phyloP scores from a whole-genome alignment of 192 early-diverging fungal species.

The Neocallimastix lanati region DNA sequence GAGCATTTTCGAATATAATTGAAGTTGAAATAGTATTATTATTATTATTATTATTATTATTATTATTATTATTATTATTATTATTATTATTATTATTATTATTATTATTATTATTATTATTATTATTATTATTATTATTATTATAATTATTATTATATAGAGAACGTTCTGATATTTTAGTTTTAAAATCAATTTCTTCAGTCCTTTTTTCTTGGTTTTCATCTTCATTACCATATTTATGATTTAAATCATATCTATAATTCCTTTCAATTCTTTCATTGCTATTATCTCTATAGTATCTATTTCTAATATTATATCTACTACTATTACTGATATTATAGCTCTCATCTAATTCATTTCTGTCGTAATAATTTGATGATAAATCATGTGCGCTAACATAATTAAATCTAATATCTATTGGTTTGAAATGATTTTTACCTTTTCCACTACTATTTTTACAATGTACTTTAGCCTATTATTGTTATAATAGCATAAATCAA shows the following conservation, averaged over 20 bases:
- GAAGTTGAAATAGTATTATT: not conserved
- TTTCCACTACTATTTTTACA: slow-evolving; percentile 2
- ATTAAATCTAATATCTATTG: slow-evolving; percentile 4
- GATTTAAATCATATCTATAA: not conserved
- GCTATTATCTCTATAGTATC: too few species aligned
- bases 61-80: too few species aligned
- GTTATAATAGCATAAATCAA: too few species aligned
- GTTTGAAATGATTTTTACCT: slow-evolving; percentile 1
- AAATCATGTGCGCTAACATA: not conserved
- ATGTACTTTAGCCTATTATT: slow-evolving; percentile 2
- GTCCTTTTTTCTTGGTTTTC: not conserved
- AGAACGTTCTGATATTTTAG: not conserved
- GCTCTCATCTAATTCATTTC: too few species aligned
- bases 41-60: too few species aligned
- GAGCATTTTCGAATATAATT: not conserved
- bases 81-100: too few species aligned
- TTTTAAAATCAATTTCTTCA: not conserved
- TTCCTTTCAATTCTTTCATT: not conserved
- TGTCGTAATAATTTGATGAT: not conserved
- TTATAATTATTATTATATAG: not conserved
- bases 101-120: too few species aligned
- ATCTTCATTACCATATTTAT: not conserved
- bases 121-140: not conserved
- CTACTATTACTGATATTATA: too few species aligned
- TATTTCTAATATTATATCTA: too few species aligned